Evolutionary conservation across 2,329 filamentous ascomycete species (phyloP).

Genomic region (Aureobasidium sp.): DNA sequence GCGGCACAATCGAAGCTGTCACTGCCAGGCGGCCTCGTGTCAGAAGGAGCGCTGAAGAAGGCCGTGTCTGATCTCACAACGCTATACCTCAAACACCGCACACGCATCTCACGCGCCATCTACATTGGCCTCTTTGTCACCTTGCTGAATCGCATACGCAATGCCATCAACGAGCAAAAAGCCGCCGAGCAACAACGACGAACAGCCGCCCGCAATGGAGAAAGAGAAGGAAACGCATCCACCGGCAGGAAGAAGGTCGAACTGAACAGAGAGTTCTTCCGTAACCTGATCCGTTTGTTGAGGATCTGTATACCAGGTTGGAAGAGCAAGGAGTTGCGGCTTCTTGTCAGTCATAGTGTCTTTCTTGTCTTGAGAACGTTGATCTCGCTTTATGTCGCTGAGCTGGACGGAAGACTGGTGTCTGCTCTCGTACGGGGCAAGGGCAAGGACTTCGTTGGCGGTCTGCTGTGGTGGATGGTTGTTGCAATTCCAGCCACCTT

Average conservation of each 20-base stretch:
- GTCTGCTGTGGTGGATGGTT: conserved; percentile 96
- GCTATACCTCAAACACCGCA: conserved; percentile 72
- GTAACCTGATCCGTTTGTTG: conserved; percentile 66
- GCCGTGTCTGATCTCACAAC: conserved; percentile 58
- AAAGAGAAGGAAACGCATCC: conserved; percentile 16
- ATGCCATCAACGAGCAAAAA: conserved; percentile 85
- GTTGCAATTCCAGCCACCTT: conserved; percentile 94
- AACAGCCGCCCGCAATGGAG: conserved; percentile 30
- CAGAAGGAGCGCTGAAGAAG: conserved; percentile 56
- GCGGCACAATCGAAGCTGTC: conserved; percentile 64
- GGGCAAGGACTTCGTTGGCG: conserved; percentile 78
- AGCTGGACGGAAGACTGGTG: conserved; percentile 88
- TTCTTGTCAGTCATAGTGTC: conserved; percentile 84
- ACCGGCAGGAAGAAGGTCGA: conserved; percentile 61
- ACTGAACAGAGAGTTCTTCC: conserved; percentile 80
- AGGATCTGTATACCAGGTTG: conserved; percentile 86
- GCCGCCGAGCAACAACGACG: conserved; percentile 54
- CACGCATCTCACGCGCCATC: conserved; percentile 70
- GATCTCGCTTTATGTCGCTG: conserved; percentile 91
- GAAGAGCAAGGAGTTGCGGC: conserved; percentile 76
- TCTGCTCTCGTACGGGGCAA: conserved; percentile 87
- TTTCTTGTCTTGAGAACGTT: conserved; percentile 86
- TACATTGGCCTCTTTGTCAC: conserved; percentile 76
- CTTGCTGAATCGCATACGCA: conserved; percentile 77
- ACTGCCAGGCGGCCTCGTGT: conserved; percentile 38